phyloP scores from a whole-genome alignment of 345 rosid species.

The Citrus cavaleriei region DNA sequence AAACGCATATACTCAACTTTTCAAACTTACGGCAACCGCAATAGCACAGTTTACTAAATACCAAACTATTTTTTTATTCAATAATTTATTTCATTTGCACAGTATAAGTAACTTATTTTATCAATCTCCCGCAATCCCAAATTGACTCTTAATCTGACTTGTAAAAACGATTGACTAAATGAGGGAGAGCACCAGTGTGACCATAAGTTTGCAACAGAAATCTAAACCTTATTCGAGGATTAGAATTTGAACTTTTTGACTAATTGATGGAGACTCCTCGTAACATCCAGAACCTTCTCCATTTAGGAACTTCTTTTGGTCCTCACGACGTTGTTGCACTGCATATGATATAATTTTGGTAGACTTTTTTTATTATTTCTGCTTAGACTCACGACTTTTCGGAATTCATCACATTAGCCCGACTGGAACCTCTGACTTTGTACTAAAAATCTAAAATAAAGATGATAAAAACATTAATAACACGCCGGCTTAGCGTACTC shows the following conservation, averaged over 20 bases:
- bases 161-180: background rate
- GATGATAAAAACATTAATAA: background rate
- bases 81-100: accelerated
- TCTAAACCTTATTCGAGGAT: no score
- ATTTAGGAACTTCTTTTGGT: background rate
- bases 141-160: background rate
- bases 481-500: background rate
- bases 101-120: no score
- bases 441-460: background rate
- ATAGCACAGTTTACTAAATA: no score
- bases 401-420: background rate
- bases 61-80: no score
- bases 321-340: no score
- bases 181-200: background rate
- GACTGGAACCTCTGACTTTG: background rate
- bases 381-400: background rate
- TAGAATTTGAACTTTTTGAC: no score
- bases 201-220: no score
- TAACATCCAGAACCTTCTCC: no score
- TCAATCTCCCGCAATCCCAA: no score
- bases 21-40: no score
- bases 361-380: background rate
- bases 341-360: background rate
- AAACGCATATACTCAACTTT: no score
- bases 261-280: background rate